Evolutionary conservation across 768 basidiomycete genomes (phyloP).

Genomic region (Tricholoma hemisulphureum): DNA sequence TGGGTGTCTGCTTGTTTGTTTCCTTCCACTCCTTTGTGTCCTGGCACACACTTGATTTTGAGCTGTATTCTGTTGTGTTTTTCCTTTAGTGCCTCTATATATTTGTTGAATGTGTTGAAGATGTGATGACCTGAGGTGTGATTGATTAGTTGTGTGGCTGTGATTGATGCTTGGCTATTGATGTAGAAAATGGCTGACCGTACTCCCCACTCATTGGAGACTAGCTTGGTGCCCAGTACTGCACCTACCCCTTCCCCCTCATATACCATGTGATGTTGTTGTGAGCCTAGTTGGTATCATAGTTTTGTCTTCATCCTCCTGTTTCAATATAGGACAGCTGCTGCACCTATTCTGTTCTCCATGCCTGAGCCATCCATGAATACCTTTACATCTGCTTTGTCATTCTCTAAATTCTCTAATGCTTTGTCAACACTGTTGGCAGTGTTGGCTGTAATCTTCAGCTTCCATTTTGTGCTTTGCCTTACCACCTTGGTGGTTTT

Average conservation of each 20-base stretch:
- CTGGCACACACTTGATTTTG: slow-evolving; percentile 9
- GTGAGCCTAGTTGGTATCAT: slow-evolving; percentile 8
- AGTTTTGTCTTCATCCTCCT: not conserved
- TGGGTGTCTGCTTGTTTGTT: no score
- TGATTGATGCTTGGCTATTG: slow-evolving; percentile 24
- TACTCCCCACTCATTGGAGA: not conserved
- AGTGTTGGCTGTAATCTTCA: no score
- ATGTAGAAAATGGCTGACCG: slow-evolving; percentile 4
- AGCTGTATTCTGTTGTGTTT: not conserved
- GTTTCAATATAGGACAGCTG: slow-evolving; percentile 14
- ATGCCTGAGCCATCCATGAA: not conserved
- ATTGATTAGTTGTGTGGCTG: not conserved
- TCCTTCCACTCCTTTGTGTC: not conserved
- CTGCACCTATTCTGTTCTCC: slow-evolving; percentile 18
- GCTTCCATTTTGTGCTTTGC: no score
- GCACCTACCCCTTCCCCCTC: slow-evolving; percentile 20
- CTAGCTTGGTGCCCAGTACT: slow-evolving; percentile 11
- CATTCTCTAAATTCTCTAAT: no score
- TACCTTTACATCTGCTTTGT: not conserved
- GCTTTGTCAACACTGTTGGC: no score
- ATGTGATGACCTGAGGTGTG: slow-evolving; percentile 5
- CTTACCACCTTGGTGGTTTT: not conserved
- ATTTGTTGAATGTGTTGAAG: not conserved
- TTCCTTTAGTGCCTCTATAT: not conserved
- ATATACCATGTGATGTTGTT: slow-evolving; percentile 12